Base-by-base conservation (phyloP, 768 basidiomycete species). In the Agrocybe praecox region DNA sequence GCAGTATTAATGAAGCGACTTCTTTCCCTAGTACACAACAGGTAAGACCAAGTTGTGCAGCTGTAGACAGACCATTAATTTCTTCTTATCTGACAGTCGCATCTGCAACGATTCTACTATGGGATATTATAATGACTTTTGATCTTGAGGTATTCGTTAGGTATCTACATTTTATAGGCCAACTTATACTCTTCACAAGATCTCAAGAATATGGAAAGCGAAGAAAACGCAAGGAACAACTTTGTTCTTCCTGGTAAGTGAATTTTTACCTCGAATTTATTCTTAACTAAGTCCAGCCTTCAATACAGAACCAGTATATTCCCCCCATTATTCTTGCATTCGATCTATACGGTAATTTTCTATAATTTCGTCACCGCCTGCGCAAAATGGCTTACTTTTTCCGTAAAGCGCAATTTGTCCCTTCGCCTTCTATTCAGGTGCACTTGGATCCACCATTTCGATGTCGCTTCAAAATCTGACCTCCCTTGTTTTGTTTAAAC, bases 271-370 rank as follows among this genome's bases (percentile, higher is more conserved):
- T 12, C 6, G 12, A 1, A 9, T 42, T 19, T 17, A 23, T 6
- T 6, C 15, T 33, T 48, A 10, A 56, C 24, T 43, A 6, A 48
- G 6, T n/a, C 5, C 23, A 29, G 34, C 17, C n/a, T n/a, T n/a
- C n/a, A n/a, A 26, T 15, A 14, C 43, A 67, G 66, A 67, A 67
- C 55, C 64, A 64, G 40, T 67, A 67, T 42, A 52, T 67, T 19
- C 64, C 64, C 6, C 64, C 62, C 9, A 23, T 57, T 15, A 49
- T 65, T 10, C 60, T 67, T 34, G 49, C 49, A 12, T 58, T 65
- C 18, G 66, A 67, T 47, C 52, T 65, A 14, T 60, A 53, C 43
- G 56, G 66, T 65, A 54, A 5, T 52, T 29, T 29, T 43, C 17
- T 7, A 12, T 42, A 21, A 26, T 34, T 21, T n/a, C n/a, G n/a